Percentiles rank a stretch among this genome's conserved stretches.
These are phyloP conservation scores for Ogataea nakhonphanomensis DNA, from an alignment of 805 yeast species.

Conservation along the genomic window DNA sequence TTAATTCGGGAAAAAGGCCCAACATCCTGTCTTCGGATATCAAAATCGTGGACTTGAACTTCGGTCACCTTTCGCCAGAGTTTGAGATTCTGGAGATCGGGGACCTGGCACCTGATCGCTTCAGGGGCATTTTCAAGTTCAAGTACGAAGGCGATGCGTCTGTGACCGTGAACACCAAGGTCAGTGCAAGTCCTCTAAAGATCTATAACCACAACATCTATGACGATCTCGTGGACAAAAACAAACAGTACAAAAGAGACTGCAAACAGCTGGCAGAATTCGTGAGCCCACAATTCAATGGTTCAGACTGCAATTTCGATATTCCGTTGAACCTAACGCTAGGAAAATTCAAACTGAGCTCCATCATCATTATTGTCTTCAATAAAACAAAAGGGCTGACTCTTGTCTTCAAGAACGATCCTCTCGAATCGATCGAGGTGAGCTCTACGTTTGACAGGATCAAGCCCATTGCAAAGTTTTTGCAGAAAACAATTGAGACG, in stretches of 20 bases:
- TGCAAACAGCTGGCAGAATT: slow-evolving; percentile 42
- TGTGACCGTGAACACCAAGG: slow-evolving; percentile 70
- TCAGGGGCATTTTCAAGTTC: slow-evolving; percentile 78
- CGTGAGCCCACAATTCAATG: slow-evolving; percentile 62
- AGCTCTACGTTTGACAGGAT: slow-evolving; percentile 84
- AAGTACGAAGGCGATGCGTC: slow-evolving; percentile 74
- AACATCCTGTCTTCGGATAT: slow-evolving; percentile 68
- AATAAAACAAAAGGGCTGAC: slow-evolving; percentile 80
- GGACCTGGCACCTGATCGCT: slow-evolving; percentile 70
- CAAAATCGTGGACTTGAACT: slow-evolving; percentile 61
- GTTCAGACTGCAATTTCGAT: slow-evolving; percentile 65
- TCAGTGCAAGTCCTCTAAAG: slow-evolving; percentile 80
- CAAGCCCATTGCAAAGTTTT: slow-evolving; percentile 75
- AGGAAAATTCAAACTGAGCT: slow-evolving; percentile 67
- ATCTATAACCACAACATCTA: slow-evolving; percentile 45
- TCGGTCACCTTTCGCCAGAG: slow-evolving; percentile 71
- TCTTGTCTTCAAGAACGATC: slow-evolving; percentile 84
- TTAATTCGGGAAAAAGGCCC: slow-evolving; percentile 71
- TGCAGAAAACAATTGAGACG: slow-evolving; percentile 78
- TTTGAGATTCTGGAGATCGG: slow-evolving; percentile 82
- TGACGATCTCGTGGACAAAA: slow-evolving; percentile 32
- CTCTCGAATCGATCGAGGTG: slow-evolving; percentile 77
- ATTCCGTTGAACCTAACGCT: slow-evolving; percentile 76
- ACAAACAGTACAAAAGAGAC: slow-evolving; percentile 21
- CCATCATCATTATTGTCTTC: slow-evolving; percentile 82